These are phyloP conservation scores for Pleurotus tuber-regium DNA, from an alignment of 768 basidiomycete genomes.

Conservation along the genomic window DNA sequence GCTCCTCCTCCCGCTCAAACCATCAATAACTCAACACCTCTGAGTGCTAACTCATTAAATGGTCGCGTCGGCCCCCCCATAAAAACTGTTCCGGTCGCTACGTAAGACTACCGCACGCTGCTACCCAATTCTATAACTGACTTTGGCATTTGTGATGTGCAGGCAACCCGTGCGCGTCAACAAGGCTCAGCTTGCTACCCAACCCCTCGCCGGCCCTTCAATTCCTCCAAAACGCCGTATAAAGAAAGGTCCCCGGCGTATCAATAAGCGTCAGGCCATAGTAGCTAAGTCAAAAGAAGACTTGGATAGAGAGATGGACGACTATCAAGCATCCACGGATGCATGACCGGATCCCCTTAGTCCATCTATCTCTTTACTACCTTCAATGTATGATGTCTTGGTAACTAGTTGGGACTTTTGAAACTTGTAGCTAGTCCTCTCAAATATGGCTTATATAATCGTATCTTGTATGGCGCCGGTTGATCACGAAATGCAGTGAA, in stretches of 20 bases:
- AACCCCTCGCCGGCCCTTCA: constrained; percentile 20
- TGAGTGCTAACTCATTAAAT: background rate
- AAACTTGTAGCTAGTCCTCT: background rate
- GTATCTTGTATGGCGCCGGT: no score
- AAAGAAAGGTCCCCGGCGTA: constrained; percentile 74
- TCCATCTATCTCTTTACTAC: background rate
- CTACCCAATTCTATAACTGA: background rate
- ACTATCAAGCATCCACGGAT: constrained; percentile 52
- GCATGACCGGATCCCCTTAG: background rate
- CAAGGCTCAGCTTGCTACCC: constrained; percentile 17
- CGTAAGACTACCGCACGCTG: background rate
- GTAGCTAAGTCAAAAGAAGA: constrained; percentile 46
- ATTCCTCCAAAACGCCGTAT: constrained; percentile 40
- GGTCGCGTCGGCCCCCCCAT: background rate
- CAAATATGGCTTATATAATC: background rate
- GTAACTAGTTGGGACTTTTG: no score
- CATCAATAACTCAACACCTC: constrained; percentile 13
- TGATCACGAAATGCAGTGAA: no score
- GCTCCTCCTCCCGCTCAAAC: background rate
- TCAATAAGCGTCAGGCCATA: constrained; percentile 49
- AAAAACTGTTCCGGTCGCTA: background rate
- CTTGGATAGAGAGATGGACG: constrained; percentile 80
- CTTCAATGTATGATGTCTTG: no score
- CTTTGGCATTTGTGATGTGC: no score
- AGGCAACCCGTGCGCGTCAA: background rate